A percentile compares a stretch with the other conserved stretches of the same genome.
These are phyloP conservation scores for Pyrenula massariospora DNA, from an alignment of 495 filamentous ascomycete species.

Conservation along the genomic window DNA sequence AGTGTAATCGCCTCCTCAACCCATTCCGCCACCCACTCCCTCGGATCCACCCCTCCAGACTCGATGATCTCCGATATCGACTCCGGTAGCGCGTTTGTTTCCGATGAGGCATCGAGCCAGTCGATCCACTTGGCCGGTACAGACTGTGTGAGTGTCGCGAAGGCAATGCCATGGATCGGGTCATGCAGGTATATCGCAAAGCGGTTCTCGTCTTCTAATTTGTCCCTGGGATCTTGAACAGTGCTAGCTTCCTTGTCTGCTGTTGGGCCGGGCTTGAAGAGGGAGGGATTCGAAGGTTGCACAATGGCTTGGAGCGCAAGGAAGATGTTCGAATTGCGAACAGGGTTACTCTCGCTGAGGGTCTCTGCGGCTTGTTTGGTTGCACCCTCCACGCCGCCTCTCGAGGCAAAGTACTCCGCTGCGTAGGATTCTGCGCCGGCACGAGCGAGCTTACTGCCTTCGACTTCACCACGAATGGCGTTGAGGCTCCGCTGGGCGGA, in stretches of 20 bases:
- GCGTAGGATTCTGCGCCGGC: conserved; percentile 83
- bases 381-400: conserved; percentile 70
- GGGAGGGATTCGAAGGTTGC: conserved; percentile 44
- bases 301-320: conserved; percentile 80
- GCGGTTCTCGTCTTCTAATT: conserved; percentile 45
- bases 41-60: conserved; percentile 79
- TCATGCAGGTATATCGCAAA: conserved; percentile 93
- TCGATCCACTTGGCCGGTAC: conserved; percentile 80
- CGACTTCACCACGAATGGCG: conserved; percentile 63
- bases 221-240: conserved; percentile 34
- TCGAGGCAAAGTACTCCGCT: conserved; percentile 62
- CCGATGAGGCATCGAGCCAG: conserved; percentile 74
- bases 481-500: conserved; percentile 64
- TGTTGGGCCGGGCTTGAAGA: conserved; percentile 51
- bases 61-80: conserved; percentile 84
- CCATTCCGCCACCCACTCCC: conserved; percentile 97
- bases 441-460: conserved; percentile 80
- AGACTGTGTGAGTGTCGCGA: conserved; percentile 68
- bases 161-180: conserved; percentile 83
- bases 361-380: conserved; percentile 64
- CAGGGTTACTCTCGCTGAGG: conserved; percentile 72
- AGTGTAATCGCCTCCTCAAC: conserved; percentile 80
- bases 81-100: conserved; percentile 50
- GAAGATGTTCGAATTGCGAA: conserved; percentile 88
- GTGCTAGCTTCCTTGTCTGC: conserved; percentile 39